Evolutionary conservation across 1,284 basidiomycete species (phyloP), one percentile per base, ranked within the genome.

Genomic region (Takashimella tepidaria): DNA sequence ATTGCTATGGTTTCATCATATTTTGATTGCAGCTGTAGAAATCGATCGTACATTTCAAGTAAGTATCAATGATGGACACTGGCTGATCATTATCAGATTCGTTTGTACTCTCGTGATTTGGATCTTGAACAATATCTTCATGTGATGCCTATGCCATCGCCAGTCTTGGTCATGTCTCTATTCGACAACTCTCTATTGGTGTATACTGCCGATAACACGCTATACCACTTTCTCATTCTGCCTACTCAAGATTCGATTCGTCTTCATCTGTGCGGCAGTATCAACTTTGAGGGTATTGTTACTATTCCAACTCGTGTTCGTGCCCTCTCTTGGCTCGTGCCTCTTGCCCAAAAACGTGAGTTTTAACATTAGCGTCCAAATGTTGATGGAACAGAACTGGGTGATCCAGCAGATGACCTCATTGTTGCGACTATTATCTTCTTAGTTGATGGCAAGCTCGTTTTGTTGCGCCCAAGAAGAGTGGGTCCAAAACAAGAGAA

Each of bases 151-250:
- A 75, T 96, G 20, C 77, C 84, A 0, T 84, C 87, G 0, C 84
- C 88, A 0, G 85, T 93, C 40, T 80, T 95, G 23, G 86, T 92
- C 46, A 78, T 96, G 49, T 92, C 91, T 5, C 79, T 98, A 5
- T 89, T 98, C 54, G 96, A 98, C 75, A 96, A 95, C 68, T 95
- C 92, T 0, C 78, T 99, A n/a, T 81, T 99, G 46, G 90, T 96
- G 16, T 98, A 98, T 75, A 97, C 92, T 2, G 83, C 85, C n/a
- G 93, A 98, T 74, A 98, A 98, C 70, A 93, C 87, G 24, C 79
- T 99, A 47, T 85, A 85, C 64, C 96, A 99, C 75, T 98, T 90
- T 72, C 76, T 98, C 62, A 90, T 98, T 59, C 81, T 91, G 25
- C 89, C 92, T 1, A 92, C 92, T 0, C 75, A 82, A 13, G 86